These are phyloP conservation scores for Ophiocordyceps sinensis DNA, from an alignment of 2,329 filamentous ascomycete species.

Conservation along the genomic window DNA sequence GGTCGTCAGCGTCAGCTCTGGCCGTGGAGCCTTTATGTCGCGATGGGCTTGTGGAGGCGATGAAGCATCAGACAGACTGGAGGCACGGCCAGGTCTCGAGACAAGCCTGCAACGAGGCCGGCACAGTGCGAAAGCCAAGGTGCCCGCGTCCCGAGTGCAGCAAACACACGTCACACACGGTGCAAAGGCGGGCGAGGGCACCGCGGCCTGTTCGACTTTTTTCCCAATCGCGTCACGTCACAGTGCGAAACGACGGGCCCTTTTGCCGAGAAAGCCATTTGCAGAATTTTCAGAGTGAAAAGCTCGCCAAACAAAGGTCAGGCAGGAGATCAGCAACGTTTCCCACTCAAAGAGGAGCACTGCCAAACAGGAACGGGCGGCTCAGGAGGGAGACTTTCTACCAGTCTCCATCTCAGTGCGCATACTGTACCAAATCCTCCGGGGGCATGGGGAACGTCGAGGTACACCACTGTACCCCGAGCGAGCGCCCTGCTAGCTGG, in stretches of 20 bases:
- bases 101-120: conserved; percentile 3
- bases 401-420: neutral
- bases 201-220: too few species aligned
- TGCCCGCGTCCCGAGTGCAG: neutral
- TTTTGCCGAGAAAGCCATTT: too few species aligned
- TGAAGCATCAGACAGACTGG: conserved; percentile 2
- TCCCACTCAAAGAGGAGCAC: too few species aligned
- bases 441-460: neutral
- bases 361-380: too few species aligned
- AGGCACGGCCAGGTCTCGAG: conserved; percentile 1
- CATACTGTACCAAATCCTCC: neutral
- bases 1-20: conserved; percentile 8
- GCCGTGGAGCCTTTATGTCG: conserved; percentile 11
- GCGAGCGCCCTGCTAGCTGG: neutral
- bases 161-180: conserved; percentile 1
- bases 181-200: neutral
- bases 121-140: conserved; percentile 5
- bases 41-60: conserved; percentile 9
- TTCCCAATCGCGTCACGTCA: too few species aligned
- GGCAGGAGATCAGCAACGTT: too few species aligned
- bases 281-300: too few species aligned
- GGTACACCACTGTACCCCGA: too few species aligned
- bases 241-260: too few species aligned
- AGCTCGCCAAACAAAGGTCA: too few species aligned
- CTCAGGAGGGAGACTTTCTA: neutral